Percentiles rank a stretch among this genome's conserved stretches.
These are phyloP conservation scores for Mycothermus thermophilus DNA, from an alignment of 495 filamentous ascomycete genomes.

Conservation along the genomic window DNA sequence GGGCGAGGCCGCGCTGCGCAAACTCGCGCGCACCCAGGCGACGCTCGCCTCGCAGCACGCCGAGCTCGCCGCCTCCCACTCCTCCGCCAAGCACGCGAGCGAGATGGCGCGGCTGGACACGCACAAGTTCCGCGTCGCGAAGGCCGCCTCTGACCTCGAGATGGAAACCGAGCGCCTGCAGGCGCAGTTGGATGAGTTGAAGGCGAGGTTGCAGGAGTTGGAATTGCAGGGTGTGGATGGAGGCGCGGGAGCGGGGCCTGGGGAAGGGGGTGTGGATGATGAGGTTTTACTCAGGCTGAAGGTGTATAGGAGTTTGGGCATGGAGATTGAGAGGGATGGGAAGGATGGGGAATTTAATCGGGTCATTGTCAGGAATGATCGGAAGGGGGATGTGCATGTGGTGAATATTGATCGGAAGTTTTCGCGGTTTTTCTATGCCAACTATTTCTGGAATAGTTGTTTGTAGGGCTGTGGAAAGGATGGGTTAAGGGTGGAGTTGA, in stretches of 20 bases:
- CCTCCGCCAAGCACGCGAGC: conserved; percentile 59
- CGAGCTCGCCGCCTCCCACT: conserved; percentile 56
- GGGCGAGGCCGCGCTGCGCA: conserved; percentile 54
- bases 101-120: conserved; percentile 76
- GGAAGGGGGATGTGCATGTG: conserved; percentile 84
- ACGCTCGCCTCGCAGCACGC: conserved; percentile 55
- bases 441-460: conserved; percentile 93
- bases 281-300: conserved; percentile 61
- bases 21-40: conserved; percentile 56
- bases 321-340: conserved; percentile 73
- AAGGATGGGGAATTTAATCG: conserved; percentile 62
- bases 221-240: conserved; percentile 69
- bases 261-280: conserved; percentile 26
- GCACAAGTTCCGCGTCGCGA: conserved; percentile 88
- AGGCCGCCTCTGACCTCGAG: conserved; percentile 74
- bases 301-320: conserved; percentile 79
- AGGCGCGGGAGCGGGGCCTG: conserved; percentile 22
- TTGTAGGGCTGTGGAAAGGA: conserved; percentile 33
- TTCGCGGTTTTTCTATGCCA: conserved; percentile 81
- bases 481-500: not conserved
- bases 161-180: conserved; percentile 82
- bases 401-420: conserved; percentile 91
- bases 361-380: conserved; percentile 73
- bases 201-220: conserved; percentile 60
- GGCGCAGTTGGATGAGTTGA: conserved; percentile 63